These are phyloP conservation scores for Dryas drummondii DNA, from an alignment of 306 rosid species.

Conservation along the genomic window DNA sequence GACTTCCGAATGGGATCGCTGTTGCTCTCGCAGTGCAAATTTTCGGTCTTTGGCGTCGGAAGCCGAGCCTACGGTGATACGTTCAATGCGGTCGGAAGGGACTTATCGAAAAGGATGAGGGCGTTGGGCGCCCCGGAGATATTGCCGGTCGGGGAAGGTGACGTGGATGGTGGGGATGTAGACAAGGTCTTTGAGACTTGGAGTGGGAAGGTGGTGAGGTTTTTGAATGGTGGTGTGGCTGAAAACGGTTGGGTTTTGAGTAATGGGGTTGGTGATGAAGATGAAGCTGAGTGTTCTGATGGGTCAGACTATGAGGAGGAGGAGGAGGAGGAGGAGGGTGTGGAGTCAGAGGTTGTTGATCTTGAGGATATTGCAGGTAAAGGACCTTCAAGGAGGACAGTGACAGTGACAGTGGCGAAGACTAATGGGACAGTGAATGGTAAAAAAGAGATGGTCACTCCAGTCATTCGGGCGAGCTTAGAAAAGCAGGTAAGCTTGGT, in stretches of 20 bases:
- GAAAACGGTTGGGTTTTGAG: slow-evolving; percentile 38
- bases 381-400: slow-evolving; percentile 64
- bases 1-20: slow-evolving; percentile 88
- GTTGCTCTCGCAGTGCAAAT: slow-evolving; percentile 54
- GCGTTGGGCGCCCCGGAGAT: slow-evolving; percentile 75
- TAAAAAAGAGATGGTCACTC: slow-evolving; percentile 82
- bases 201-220: slow-evolving; percentile 52
- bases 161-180: slow-evolving; percentile 66
- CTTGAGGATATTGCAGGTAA: slow-evolving; percentile 97
- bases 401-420: slow-evolving; percentile 35
- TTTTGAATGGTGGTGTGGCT: slow-evolving; percentile 47
- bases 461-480: slow-evolving; percentile 85
- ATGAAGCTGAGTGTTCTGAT: slow-evolving; percentile 41
- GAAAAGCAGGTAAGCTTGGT: slow-evolving; percentile 64
- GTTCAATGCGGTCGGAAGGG: slow-evolving; percentile 73
- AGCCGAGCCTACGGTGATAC: slow-evolving; percentile 66
- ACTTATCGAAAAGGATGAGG: slow-evolving; percentile 49
- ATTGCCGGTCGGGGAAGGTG: slow-evolving; percentile 68
- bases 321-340: slow-evolving; percentile 31
- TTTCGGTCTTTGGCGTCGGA: slow-evolving; percentile 84
- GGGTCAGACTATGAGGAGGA: slow-evolving; percentile 51
- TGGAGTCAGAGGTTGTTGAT: slow-evolving; percentile 67
- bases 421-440: slow-evolving; percentile 69
- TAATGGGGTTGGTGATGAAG: slow-evolving; percentile 36
- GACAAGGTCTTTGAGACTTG: slow-evolving; percentile 64